These are phyloP conservation scores for Theileria parva DNA, from an alignment of 169 alveolate species.

Conservation along the genomic window DNA sequence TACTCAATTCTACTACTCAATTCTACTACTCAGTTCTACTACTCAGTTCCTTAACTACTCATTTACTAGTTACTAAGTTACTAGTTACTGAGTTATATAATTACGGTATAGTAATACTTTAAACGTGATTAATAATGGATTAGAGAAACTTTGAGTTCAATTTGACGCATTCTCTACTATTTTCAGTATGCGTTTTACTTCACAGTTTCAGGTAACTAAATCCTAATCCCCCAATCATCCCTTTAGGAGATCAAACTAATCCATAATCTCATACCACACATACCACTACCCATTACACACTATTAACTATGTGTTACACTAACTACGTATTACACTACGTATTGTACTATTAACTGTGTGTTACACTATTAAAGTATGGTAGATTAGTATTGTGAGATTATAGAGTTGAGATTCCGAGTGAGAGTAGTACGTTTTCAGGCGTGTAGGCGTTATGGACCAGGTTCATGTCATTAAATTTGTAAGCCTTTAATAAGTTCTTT, in stretches of 20 bases:
- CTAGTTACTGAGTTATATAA: too few species aligned
- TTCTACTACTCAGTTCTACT: not conserved
- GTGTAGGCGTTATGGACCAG: conserved; percentile 32
- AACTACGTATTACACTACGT: too few species aligned
- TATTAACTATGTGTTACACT: not conserved
- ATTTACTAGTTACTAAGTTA: not conserved
- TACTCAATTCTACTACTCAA: not conserved
- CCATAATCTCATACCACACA: conserved; percentile 27
- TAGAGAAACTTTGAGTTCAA: conserved; percentile 21
- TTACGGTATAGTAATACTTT: too few species aligned
- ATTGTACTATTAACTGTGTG: too few species aligned
- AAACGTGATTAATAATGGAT: not conserved
- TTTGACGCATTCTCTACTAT: conserved; percentile 17
- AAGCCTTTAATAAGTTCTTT: conserved; percentile 30
- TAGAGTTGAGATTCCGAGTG: conserved; percentile 53
- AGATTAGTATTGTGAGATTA: conserved; percentile 3
- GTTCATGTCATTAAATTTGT: conserved; percentile 19
- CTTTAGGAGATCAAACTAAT: conserved; percentile 14
- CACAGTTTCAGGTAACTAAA: conserved; percentile 11
- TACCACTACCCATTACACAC: conserved; percentile 15
- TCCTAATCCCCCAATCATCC: not conserved
- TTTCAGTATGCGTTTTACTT: conserved; percentile 13
- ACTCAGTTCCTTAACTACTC: not conserved
- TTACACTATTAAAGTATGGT: not conserved
- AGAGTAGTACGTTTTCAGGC: conserved; percentile 64